phyloP scores from a whole-genome alignment of 345 rosid genomes.

The Moricandia moricandioides region DNA sequence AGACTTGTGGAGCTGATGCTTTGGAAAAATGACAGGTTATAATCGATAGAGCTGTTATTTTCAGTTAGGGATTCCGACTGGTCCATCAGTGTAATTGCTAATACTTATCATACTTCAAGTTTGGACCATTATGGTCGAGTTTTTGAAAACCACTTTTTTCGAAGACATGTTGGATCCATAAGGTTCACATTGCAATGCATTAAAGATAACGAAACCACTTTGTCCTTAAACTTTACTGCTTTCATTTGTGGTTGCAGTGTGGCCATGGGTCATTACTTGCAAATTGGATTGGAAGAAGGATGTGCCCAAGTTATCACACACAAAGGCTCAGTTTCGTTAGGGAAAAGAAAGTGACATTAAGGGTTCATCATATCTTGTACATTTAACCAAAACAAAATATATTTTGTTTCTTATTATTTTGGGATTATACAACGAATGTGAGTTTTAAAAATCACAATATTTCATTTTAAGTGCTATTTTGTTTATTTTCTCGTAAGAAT shows the following conservation, averaged over 20 bases:
- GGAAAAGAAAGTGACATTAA: conserved; percentile 17
- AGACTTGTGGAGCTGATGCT: not conserved
- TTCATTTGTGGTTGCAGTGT: conserved; percentile 24
- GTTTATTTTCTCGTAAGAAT: not conserved
- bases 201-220: conserved; percentile 7
- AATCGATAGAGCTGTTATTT: not conserved
- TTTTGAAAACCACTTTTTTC: not conserved
- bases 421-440: conserved; percentile 24
- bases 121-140: not conserved
- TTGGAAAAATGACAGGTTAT: not conserved
- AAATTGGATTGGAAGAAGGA: conserved; percentile 15
- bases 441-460: conserved; percentile 10
- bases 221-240: conserved; percentile 11
- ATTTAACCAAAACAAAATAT: not conserved
- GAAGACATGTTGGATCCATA: not conserved
- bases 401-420: conserved; percentile 7
- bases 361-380: conserved; percentile 31
- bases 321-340: conserved; percentile 12
- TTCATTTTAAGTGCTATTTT: not conserved
- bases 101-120: not conserved
- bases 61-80: not conserved
- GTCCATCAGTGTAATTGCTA: not conserved
- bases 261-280: conserved; percentile 14
- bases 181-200: conserved; percentile 15
- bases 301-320: not conserved